Evolutionary conservation across 2,329 filamentous ascomycete species (phyloP).

Genomic region (Stemphylium beticola): DNA sequence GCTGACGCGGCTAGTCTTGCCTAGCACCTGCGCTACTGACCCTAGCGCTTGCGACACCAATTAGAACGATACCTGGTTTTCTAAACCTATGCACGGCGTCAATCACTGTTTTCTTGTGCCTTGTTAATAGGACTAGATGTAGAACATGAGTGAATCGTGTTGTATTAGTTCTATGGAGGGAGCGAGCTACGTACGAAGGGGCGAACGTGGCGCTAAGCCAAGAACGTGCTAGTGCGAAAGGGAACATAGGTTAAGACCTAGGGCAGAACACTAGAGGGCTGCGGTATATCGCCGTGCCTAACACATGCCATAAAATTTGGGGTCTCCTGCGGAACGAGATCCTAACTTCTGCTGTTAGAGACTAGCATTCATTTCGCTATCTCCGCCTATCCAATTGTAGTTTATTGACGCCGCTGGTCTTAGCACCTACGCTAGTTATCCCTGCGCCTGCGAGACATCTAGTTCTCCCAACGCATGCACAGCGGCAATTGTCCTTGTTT

Average conservation of each 20-base stretch:
- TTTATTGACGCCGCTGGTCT: not conserved
- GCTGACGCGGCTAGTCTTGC: no score
- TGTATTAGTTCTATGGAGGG: not conserved
- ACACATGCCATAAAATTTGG: not conserved
- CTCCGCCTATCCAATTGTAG: not conserved
- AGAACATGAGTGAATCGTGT: not conserved
- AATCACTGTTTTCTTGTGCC: no score
- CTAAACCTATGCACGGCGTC: no score
- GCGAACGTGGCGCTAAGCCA: not conserved
- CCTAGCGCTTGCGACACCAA: no score
- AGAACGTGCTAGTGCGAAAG: slow-evolving; percentile 2
- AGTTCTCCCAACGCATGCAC: not conserved
- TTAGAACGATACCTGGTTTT: no score
- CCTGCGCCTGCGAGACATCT: not conserved
- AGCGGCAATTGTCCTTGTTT: not conserved
- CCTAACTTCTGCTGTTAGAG: not conserved
- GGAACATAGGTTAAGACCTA: not conserved
- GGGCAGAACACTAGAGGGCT: not conserved
- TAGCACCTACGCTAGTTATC: not conserved
- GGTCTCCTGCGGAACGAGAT: not conserved
- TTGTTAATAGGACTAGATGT: not conserved
- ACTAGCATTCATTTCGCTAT: not conserved
- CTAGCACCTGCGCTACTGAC: no score
- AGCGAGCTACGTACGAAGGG: not conserved
- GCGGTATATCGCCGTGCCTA: not conserved